These are phyloP conservation scores for Kappamyces sp. DNA, from an alignment of 192 early-diverging fungal genomes.

Conservation along the genomic window DNA sequence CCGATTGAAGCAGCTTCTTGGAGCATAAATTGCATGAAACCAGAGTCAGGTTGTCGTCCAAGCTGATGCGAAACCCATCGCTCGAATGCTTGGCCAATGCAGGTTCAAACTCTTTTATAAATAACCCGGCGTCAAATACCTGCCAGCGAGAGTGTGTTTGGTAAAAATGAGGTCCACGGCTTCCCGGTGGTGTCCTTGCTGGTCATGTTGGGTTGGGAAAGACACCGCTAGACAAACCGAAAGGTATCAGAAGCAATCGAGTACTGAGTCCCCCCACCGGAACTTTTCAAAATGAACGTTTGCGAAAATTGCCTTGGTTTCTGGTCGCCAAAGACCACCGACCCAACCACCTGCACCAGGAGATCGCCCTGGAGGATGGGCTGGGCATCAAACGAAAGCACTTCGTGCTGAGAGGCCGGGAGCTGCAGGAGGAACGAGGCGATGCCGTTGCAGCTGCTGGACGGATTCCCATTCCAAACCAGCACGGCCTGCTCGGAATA, in stretches of 20 bases:
- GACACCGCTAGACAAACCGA: not conserved
- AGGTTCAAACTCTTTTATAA: not conserved
- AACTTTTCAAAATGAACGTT: slow-evolving; percentile 2
- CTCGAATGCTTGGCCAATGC: not conserved
- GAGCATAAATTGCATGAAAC: slow-evolving; percentile 62
- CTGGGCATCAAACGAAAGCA: slow-evolving; percentile 12
- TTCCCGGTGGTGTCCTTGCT: not conserved
- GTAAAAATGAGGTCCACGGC: not conserved
- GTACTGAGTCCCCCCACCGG: not conserved
- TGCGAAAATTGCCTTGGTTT: slow-evolving; percentile 7
- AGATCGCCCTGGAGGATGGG: slow-evolving; percentile 5
- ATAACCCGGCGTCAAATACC: not conserved
- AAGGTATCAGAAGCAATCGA: slow-evolving; percentile 5
- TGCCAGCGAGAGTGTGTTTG: not conserved
- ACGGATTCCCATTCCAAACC: slow-evolving; percentile 16
- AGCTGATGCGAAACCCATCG: slow-evolving; percentile 29
- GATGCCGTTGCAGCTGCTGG: not conserved
- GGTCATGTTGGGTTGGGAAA: slow-evolving; percentile 2
- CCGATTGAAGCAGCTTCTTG: slow-evolving; percentile 57
- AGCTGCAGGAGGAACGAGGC: not conserved
- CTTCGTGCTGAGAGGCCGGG: not conserved
- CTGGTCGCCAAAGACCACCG: not conserved
- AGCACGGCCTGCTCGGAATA: slow-evolving; percentile 5
- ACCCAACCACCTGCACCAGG: not conserved
- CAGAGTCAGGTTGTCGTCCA: slow-evolving; percentile 56